phyloP scores from a whole-genome alignment of 495 filamentous ascomycete genomes.

The Apodospora peruviana region DNA sequence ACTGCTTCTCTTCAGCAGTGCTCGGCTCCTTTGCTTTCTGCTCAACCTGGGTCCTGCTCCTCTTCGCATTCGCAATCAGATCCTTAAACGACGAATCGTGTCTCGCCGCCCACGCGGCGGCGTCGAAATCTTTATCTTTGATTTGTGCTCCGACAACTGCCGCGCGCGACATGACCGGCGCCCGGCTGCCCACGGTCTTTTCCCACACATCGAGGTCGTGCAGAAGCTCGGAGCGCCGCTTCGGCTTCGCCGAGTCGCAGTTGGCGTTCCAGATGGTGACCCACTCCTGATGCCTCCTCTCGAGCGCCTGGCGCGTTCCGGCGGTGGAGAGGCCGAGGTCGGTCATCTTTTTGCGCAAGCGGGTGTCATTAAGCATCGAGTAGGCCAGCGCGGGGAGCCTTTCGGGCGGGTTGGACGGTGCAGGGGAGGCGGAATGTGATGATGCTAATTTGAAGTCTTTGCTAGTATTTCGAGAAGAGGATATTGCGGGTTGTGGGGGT shows the following conservation, averaged over 20 bases:
- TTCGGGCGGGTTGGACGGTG: constrained; percentile 24
- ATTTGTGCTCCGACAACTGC: constrained; percentile 33
- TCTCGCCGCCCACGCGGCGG: constrained; percentile 62
- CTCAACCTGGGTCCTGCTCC: constrained; percentile 7
- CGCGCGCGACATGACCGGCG: constrained; percentile 27
- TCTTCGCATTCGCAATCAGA: constrained; percentile 64
- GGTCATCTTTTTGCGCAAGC: constrained; percentile 70
- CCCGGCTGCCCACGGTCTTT: constrained; percentile 56
- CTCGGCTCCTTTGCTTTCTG: constrained; percentile 6
- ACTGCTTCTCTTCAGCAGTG: neutral
- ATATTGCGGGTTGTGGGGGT: neutral
- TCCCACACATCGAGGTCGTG: constrained; percentile 83
- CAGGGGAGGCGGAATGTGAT: constrained; percentile 8
- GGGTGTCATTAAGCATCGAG: constrained; percentile 67
- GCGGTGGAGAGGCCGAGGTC: constrained; percentile 75
- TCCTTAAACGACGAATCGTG: constrained; percentile 70
- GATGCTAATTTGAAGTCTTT: constrained; percentile 20
- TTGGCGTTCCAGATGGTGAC: constrained; percentile 95
- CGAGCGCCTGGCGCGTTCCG: constrained; percentile 61
- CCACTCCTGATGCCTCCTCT: constrained; percentile 87
- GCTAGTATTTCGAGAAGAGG: constrained; percentile 2
- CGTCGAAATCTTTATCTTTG: constrained; percentile 82
- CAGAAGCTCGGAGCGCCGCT: constrained; percentile 63
- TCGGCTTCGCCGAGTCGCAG: constrained; percentile 72
- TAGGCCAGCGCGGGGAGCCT: constrained; percentile 77